A percentile compares a stretch with the other conserved stretches of the same genome.
These are phyloP conservation scores for Tetrapyrgos nigripes DNA, from an alignment of 1,284 basidiomycete genomes.

Conservation along the genomic window DNA sequence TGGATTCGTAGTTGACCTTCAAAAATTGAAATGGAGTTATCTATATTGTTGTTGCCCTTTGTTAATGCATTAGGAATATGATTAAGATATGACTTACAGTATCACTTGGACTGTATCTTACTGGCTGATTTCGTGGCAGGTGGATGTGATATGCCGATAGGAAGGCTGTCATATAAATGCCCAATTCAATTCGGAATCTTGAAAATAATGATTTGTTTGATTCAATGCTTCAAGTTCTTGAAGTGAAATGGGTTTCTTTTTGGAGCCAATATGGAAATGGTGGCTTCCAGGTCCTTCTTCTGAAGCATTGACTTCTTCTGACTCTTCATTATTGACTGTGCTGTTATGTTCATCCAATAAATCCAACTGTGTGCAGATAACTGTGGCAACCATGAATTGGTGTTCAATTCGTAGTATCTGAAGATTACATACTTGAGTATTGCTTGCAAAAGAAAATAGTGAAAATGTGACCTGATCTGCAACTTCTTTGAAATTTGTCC, in stretches of 20 bases:
- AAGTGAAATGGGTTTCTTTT: slow-evolving; percentile 11
- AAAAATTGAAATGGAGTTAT: slow-evolving; percentile 27
- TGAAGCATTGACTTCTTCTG: neutral
- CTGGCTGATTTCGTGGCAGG: slow-evolving; percentile 15
- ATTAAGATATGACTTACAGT: slow-evolving; percentile 6
- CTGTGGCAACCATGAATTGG: slow-evolving; percentile 13
- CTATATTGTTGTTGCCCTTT: slow-evolving; percentile 23
- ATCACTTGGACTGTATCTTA: slow-evolving; percentile 19
- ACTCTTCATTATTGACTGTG: neutral
- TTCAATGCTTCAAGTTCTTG: slow-evolving; percentile 6
- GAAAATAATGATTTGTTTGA: slow-evolving; percentile 18
- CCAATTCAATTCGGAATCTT: slow-evolving; percentile 25
- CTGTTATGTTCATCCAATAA: slow-evolving; percentile 16
- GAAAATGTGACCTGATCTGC: slow-evolving; percentile 13
- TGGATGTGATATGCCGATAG: slow-evolving; percentile 16
- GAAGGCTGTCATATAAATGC: slow-evolving; percentile 23
- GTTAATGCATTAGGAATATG: neutral
- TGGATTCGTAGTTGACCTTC: slow-evolving; percentile 33
- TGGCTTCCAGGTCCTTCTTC: neutral
- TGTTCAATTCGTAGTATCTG: slow-evolving; percentile 34
- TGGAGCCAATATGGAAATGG: too few species aligned
- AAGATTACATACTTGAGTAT: neutral
- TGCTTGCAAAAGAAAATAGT: neutral
- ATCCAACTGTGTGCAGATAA: slow-evolving; percentile 22
- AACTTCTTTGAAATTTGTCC: slow-evolving; percentile 17